Base-by-base conservation (phyloP, 2,329 filamentous ascomycete genomes). In the Daldinia sp. region DNA sequence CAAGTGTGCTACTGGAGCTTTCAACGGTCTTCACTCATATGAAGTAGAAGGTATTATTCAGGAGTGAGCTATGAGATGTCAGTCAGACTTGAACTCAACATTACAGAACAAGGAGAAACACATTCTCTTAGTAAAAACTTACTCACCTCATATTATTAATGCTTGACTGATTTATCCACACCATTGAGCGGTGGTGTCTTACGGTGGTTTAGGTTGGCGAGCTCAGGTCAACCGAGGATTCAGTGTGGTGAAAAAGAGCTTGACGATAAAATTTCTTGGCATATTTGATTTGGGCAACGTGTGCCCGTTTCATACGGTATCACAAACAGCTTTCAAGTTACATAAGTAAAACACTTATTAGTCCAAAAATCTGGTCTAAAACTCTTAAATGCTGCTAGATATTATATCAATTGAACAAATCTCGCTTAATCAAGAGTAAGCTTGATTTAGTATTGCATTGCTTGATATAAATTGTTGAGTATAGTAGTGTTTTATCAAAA, bases 241-340 rank as follows among this genome's bases (percentile, higher is more conserved):
- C 4, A 37, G 9, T 6, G 50, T 23, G 18, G 48, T 54, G 30
- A 54, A 26, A 54, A 54, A 23, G 51, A 46, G 18, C 20, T 48
- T n/a, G 37, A 42, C 15, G 9, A 46, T 33, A 5, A 59, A 51
- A 58, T 42, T 18, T 54, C 53, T 54, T 58, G 33, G 59, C 58
- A 28, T 41, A 28, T 53, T 33, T 44, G n/a, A n/a, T n/a, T n/a
- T n/a, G n/a, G n/a, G 23, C 44, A 41, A n/a, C 33, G 23, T 10
- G 28, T 23, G 44, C 58, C 58, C 23, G 35, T 61, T 66, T 37
- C 3, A 12, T 58, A 63, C 64, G 44, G 48, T 26, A 30, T 12
- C 20, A 6, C n/a, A 28, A 48, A n/a, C 20, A 6, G 23, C 23
- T 13, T 28, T 6, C 2, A 48, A n/a, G 13, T n/a, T n/a, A 48